Conservation (phyloP, 2,329 filamentous ascomycete genomes). For the Colletotrichum lini region DNA sequence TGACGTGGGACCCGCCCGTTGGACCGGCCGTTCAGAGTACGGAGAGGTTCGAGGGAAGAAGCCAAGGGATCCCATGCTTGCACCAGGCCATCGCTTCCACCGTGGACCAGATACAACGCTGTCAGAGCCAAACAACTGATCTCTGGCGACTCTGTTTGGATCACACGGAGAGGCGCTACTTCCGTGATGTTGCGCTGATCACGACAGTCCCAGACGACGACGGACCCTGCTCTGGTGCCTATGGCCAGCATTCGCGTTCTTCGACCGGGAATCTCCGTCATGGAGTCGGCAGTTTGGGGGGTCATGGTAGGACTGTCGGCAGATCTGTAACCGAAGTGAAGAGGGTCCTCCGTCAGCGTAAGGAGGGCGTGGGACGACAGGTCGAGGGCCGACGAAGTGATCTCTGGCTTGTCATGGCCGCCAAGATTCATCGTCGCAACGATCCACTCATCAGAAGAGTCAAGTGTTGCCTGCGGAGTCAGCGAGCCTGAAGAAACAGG, state of each 20-base stretch:
- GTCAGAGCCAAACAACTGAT: slow-evolving; percentile 87
- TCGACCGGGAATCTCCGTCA: slow-evolving; percentile 82
- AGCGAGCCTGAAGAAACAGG: slow-evolving; percentile 30
- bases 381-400: slow-evolving; percentile 82
- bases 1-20: slow-evolving; percentile 86
- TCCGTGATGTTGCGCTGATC: slow-evolving; percentile 72
- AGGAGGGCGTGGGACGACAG: slow-evolving; percentile 79
- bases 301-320: slow-evolving; percentile 60
- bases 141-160: slow-evolving; percentile 91
- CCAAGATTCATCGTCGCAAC: slow-evolving; percentile 27
- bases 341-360: slow-evolving; percentile 83
- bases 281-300: slow-evolving; percentile 51
- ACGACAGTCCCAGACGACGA: slow-evolving; percentile 89
- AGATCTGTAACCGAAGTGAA: slow-evolving; percentile 65
- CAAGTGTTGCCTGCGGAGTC: slow-evolving; percentile 32
- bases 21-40: slow-evolving; percentile 89
- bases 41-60: slow-evolving; percentile 82
- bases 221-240: slow-evolving; percentile 83
- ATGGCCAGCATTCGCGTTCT: slow-evolving; percentile 85
- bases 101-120: slow-evolving; percentile 90
- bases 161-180: slow-evolving; percentile 81
- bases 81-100: slow-evolving; percentile 93
- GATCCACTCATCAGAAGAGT: slow-evolving; percentile 40
- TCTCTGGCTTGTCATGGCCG: slow-evolving; percentile 66
- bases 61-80: slow-evolving; percentile 97